Evolutionary conservation across 2,329 filamentous ascomycete genomes (phyloP), one percentile per base, ranked within the genome.

Genomic region (Nemania bipapillata): DNA sequence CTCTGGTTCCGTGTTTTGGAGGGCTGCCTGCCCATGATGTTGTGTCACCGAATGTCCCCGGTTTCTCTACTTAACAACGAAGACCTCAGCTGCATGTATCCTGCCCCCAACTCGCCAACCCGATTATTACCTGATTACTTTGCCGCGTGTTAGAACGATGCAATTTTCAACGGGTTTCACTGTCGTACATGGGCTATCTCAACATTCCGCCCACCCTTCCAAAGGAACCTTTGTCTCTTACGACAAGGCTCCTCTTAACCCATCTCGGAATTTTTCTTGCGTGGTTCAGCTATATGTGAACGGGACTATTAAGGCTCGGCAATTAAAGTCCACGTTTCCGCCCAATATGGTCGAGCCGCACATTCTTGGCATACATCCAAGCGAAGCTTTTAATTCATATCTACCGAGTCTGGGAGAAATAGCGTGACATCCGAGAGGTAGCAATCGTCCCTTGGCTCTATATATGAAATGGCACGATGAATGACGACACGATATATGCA

Each of bases 1-100:
- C 67, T 58, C 62, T 63, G 63, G 67, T 54, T 65, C 70, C 72
- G 70, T 50, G 40, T 61, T 52, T 53, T 68, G 37, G 45, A 54
- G 30, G 9, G 54, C 26, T 12, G 49, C 45, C 28, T 12, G 26
- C 30, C 56, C 53, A 63, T 61, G 59, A 63, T 61, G 54, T 47
- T 28, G 54, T 69, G 35, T n/a, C 56, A 40, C 30, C 49, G 8
- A 37, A 47, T 53, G 22, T 64, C 57, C 42, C 55, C 42, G 37
- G 42, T 30, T 52, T 47, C 49, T 58, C 42, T 58, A 11, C 28
- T 30, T 64, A 24, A 54, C 30, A 37, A 32, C 11, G 37, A 52
- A 58, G n/a, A 42, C 65, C 45, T 40, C 42, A 66, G 64, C 32
- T 63, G 58, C 62, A 37, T 28, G 7, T 35, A 35, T 40, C 20